Evolutionary conservation across 139 green algal species (phyloP).

Genomic region (Haematococcus lacustris): DNA sequence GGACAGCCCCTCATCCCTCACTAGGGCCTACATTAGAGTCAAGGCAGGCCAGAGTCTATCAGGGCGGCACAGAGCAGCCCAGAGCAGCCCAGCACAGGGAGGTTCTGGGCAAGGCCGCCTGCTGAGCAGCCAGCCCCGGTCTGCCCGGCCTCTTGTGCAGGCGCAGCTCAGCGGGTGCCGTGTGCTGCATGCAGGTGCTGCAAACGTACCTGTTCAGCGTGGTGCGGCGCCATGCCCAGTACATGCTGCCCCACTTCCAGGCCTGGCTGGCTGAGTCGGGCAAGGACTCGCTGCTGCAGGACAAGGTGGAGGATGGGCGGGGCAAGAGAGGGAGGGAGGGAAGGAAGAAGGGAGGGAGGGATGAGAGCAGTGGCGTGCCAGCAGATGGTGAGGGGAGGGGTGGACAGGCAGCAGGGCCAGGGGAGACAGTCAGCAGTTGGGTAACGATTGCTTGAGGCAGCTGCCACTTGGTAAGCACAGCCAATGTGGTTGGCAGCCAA

Average conservation of each 20-base stretch:
- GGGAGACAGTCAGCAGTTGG: background rate
- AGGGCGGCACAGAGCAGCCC: too few species aligned
- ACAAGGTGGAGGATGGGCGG: background rate
- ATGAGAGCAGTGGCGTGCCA: background rate
- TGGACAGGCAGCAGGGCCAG: too few species aligned
- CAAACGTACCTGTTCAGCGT: constrained; percentile 5
- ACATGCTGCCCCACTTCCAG: background rate
- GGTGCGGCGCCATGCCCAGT: background rate
- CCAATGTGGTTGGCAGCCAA: background rate
- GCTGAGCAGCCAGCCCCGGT: too few species aligned
- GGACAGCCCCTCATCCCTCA: too few species aligned
- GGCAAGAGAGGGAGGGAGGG: too few species aligned
- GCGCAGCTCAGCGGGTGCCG: too few species aligned
- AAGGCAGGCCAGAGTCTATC: too few species aligned
- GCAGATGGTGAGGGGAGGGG: background rate
- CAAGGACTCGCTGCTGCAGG: constrained; percentile 14
- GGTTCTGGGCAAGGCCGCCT: too few species aligned
- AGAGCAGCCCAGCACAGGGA: too few species aligned
- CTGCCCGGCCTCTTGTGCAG: too few species aligned
- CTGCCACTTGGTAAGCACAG: background rate
- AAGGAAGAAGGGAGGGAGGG: too few species aligned
- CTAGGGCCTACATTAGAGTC: too few species aligned
- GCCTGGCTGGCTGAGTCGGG: constrained; percentile 2
- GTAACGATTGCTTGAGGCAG: background rate
- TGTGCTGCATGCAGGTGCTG: constrained; percentile 2